Evolutionary conservation across 2,329 filamentous ascomycete genomes (phyloP), one percentile per base, ranked within the genome.

Genomic region (Diaporthe sp.): DNA sequence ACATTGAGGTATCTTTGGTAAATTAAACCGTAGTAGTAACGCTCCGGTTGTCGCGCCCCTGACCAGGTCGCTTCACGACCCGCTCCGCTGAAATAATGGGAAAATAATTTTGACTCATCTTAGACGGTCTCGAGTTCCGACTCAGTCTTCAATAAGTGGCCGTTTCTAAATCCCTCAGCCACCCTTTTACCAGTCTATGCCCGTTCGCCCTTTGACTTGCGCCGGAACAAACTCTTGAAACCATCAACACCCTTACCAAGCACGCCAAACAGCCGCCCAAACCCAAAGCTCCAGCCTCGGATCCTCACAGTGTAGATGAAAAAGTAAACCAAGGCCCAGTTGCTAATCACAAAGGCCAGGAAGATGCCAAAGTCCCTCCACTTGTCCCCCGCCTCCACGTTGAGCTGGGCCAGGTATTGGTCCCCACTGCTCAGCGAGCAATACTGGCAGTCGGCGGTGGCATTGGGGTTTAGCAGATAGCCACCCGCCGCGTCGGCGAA

Each of bases 361-460:
- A 92, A 91, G 69, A 93, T 90, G 2, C 91, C 85, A 81, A 92
- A 94, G 74, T 93, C 84, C 15, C 91, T 83, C 92, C 92, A 94
- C 61, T 91, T 90, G 69, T 93, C 81, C 1, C 81, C 81, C 61
- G 92, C 91, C 66, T 89, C 91, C 5, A 92, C 89, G 3, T 89
- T 76, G 39, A 76, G 51, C 55, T 70, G 58, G 15, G 70, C 32
- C 63, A 76, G 59, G 37, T 76, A 76, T 65, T 76, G 69, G 13
- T 75, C 69, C 2, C 78, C 78, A 44, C 69, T 56, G 13, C 66
- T 76, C 75, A 89, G 92, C 75, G 91, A 89, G 77, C 93, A 94
- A 79, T 89, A 92, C 30, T 90, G 88, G 80, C 93, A 94, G 44
- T 88, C 87, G 79, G 92, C 92, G 27, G 89, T 79, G 0, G 89